Conservation (phyloP, 208 protist genomes). For the Trypanosoma cruzi region DNA sequence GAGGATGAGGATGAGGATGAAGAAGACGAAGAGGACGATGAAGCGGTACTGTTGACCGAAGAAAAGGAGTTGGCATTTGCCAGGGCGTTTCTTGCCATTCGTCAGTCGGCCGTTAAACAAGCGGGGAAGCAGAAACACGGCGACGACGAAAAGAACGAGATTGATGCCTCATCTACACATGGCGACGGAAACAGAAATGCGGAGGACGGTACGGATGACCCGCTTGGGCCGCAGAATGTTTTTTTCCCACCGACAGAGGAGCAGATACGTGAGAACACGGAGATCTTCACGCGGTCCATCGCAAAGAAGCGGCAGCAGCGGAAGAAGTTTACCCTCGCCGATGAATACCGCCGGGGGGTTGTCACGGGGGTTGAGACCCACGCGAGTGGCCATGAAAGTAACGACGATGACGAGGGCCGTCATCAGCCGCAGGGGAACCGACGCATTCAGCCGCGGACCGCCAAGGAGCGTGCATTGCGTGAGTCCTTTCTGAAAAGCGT, state of each 20-base stretch:
- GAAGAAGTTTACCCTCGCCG: constrained; percentile 66
- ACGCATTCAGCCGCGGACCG: constrained; percentile 58
- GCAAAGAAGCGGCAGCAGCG: constrained; percentile 34
- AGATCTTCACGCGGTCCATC: constrained; percentile 51
- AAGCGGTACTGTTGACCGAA: constrained; percentile 74
- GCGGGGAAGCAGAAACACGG: constrained; percentile 31
- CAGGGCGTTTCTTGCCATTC: constrained; percentile 75
- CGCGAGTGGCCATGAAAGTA: neutral
- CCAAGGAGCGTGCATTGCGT: constrained; percentile 62
- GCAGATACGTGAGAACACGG: constrained; percentile 66
- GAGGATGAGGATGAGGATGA: constrained; percentile 60
- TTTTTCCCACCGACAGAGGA: constrained; percentile 81
- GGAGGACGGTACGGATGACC: constrained; percentile 9
- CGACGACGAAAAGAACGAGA: constrained; percentile 1
- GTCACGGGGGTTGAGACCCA: constrained; percentile 29
- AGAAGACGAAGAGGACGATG: constrained; percentile 82
- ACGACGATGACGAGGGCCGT: constrained; percentile 23
- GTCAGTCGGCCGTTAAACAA: constrained; percentile 50
- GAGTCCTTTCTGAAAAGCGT: constrained; percentile 72
- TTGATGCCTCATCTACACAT: neutral
- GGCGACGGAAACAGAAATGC: neutral
- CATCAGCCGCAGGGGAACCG: constrained; percentile 7
- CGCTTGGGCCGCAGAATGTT: constrained; percentile 29
- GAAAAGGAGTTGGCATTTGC: constrained; percentile 86
- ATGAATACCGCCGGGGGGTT: constrained; percentile 83